A percentile compares a stretch with the other conserved stretches of the same genome.
phyloP scores from a whole-genome alignment of 176 grass and related monocot species.

The Carex myosuroides region DNA sequence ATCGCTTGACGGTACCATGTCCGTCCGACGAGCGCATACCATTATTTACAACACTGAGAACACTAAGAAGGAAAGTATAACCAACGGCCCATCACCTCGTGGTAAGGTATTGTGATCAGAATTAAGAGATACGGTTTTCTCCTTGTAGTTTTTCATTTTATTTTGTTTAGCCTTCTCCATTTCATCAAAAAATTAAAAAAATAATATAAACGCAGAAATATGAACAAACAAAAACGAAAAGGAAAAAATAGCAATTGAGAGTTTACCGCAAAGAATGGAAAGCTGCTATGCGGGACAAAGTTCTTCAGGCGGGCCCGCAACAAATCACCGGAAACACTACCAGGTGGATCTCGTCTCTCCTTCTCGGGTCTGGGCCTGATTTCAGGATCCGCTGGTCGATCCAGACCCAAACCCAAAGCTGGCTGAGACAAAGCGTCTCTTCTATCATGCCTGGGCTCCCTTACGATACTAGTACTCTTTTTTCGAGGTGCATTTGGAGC shows the following conservation, averaged over 20 bases:
- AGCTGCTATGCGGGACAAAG: slow-evolving; percentile 63
- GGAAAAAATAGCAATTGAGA: slow-evolving; percentile 10
- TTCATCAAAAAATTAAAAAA: slow-evolving; percentile 18
- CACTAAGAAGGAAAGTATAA: background rate
- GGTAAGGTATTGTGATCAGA: background rate
- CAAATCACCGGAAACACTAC: slow-evolving; percentile 28
- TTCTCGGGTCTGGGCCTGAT: background rate
- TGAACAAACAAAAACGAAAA: slow-evolving; percentile 7
- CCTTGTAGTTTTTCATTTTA: background rate
- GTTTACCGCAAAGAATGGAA: slow-evolving; percentile 86
- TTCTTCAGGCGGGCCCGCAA: slow-evolving; percentile 56
- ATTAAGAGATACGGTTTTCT: background rate
- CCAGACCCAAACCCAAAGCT: slow-evolving; percentile 11
- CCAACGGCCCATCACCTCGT: background rate
- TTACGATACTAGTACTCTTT: slow-evolving; percentile 3
- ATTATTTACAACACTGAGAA: background rate
- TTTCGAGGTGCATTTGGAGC: slow-evolving; percentile 68
- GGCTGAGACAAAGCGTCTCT: background rate
- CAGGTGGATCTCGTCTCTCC: slow-evolving; percentile 6
- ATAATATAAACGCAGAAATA: slow-evolving; percentile 2
- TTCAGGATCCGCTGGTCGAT: background rate
- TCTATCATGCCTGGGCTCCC: background rate
- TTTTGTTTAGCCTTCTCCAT: background rate
- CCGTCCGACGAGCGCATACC: no score
- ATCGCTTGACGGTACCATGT: no score